Percentiles rank a stretch among this genome's conserved stretches.
phyloP scores from a whole-genome alignment of 495 filamentous ascomycete species.

The Aspergillus avenaceus region DNA sequence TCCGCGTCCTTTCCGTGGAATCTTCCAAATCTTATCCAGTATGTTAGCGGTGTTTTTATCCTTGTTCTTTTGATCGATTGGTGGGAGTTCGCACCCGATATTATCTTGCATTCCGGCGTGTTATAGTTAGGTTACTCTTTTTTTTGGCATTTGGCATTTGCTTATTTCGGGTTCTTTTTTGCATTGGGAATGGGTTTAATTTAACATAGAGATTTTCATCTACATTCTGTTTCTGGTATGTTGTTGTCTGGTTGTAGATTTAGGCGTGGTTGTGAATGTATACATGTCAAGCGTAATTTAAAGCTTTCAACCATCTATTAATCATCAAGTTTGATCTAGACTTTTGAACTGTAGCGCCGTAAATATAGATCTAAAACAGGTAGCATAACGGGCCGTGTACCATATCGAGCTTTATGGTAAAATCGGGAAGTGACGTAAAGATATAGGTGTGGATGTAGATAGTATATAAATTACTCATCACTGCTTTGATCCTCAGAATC shows the following conservation, averaged over 20 bases:
- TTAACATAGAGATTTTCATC: neutral
- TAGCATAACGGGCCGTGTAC: neutral
- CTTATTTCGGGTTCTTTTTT: too few relatives aligned
- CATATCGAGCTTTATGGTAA: neutral
- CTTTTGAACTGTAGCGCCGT: neutral
- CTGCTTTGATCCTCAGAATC: conserved; percentile 36
- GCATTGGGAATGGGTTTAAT: neutral
- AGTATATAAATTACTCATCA: conserved; percentile 21
- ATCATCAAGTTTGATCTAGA: neutral
- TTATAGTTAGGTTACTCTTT: neutral
- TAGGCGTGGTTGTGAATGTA: too few relatives aligned
- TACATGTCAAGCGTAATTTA: neutral
- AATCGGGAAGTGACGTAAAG: neutral
- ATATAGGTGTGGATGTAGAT: neutral
- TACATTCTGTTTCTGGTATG: neutral
- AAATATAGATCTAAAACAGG: neutral
- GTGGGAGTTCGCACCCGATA: too few relatives aligned
- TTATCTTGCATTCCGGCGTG: too few relatives aligned
- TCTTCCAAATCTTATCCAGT: too few relatives aligned
- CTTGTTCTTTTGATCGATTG: too few relatives aligned
- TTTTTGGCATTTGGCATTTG: neutral
- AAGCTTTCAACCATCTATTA: neutral
- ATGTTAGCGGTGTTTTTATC: too few relatives aligned
- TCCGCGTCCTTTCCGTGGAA: too few relatives aligned
- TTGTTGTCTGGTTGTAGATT: too few relatives aligned